phyloP scores from a whole-genome alignment of 352 stramenopile genomes.

The Pythium apleroticum region DNA sequence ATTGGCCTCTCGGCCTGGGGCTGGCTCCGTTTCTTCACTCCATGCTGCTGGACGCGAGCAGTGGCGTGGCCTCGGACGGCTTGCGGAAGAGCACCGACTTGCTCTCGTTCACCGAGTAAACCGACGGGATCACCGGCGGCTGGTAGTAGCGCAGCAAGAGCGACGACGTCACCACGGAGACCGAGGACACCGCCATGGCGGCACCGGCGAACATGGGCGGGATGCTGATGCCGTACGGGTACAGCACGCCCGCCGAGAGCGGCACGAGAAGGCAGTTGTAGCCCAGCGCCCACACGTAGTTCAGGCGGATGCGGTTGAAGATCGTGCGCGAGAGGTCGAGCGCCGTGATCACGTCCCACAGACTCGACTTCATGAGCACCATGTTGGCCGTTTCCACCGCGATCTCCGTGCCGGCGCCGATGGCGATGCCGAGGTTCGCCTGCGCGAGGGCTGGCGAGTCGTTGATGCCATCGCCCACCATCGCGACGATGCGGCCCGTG shows the following conservation, averaged over 20 bases:
- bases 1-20: constrained; percentile 29
- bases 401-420: constrained; percentile 96
- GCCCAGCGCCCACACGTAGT: constrained; percentile 97
- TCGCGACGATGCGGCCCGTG: constrained; percentile 88
- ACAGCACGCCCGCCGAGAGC: constrained; percentile 96
- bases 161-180: constrained; percentile 96
- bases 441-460: constrained; percentile 97
- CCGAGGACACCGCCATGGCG: constrained; percentile 96
- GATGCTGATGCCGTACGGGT: constrained; percentile 92
- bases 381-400: constrained; percentile 97
- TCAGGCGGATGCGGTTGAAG: constrained; percentile 96
- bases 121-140: constrained; percentile 64
- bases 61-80: constrained; percentile 63
- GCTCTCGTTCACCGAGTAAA: constrained; percentile 56
- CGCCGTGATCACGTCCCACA: constrained; percentile 95
- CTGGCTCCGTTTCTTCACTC: constrained; percentile 27
- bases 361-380: constrained; percentile 87
- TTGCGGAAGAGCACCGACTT: constrained; percentile 87
- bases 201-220: constrained; percentile 95
- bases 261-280: constrained; percentile 99
- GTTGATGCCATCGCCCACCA: constrained; percentile 99
- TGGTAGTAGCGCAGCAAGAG: constrained; percentile 92
- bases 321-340: constrained; percentile 96
- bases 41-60: constrained; percentile 67
- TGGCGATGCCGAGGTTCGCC: constrained; percentile 97